Base-by-base conservation (phyloP, 2,329 filamentous ascomycete species). In the Pyrenochaeta sp. region DNA sequence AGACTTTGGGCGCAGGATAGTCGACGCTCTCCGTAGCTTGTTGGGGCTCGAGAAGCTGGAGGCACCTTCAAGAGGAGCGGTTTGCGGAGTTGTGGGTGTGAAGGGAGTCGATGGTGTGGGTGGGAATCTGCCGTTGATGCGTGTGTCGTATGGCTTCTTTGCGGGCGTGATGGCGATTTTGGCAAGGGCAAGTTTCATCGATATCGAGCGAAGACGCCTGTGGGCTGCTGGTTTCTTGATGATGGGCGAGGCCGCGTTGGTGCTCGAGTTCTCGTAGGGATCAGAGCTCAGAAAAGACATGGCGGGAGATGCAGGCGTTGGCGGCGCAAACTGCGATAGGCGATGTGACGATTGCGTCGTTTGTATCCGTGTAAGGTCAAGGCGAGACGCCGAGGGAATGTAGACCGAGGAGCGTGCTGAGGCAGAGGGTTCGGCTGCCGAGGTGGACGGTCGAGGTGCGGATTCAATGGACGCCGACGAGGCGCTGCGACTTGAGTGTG, bases 221-320 rank as follows among this genome's bases (percentile, higher is more conserved):
- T 76, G 73, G 2, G 73, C 58, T n/a, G 64, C 63, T 7, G 63
- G 57, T 49, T 74, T 66, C 51, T 75, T 67, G 60, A 71, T 69
- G 43, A 73, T 69, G 17, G 72, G 71, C 6, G 71, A 73, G 5
- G 69, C 61, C 1, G 69, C 64, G 35, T 58, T 64, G 10, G 61
- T 66, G 14, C 57, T 70, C 2, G 68, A 58, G 46, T 60, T 73
- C 29, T 72, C 74, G 54, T 72, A 76, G 7, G 74, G 74, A 44
- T 76, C 74, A 7, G 71, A 74, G 48, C 62, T 73, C 40, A 76
- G 69, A 58, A 76, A 76, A n/a, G 72, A 61, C 21, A 73, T 71
- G 2, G 69, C 68, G 7, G 72, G 68, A 1, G 73, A 67, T 15
- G 49, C 40, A 18, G 72, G 72, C 7, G 72, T 70, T 11, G 69